Percentiles rank a stretch among this genome's conserved stretches.
phyloP scores from a whole-genome alignment of 2,329 filamentous ascomycete species.

The Trichoderma gracile region DNA sequence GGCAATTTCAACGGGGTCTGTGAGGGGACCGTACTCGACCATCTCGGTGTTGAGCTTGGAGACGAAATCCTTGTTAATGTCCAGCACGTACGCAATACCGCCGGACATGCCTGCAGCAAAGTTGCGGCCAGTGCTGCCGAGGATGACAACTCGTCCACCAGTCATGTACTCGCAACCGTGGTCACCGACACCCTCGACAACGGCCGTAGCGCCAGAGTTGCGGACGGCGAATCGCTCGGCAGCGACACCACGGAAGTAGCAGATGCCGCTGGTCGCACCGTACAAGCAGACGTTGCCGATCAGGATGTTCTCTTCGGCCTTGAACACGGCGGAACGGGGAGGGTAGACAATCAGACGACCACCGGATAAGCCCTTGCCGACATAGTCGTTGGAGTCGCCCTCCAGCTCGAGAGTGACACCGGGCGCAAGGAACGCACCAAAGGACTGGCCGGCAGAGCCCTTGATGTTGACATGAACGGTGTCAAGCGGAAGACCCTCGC shows the following conservation, averaged over 20 bases:
- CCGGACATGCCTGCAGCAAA: constrained; percentile 98
- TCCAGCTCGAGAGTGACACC: constrained; percentile 94
- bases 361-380: constrained; percentile 92
- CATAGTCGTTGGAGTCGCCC: constrained; percentile 94
- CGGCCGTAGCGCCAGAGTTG: constrained; percentile 93
- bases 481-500: constrained; percentile 84
- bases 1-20: constrained; percentile 85
- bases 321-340: constrained; percentile 85
- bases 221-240: constrained; percentile 95
- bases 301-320: constrained; percentile 92
- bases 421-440: constrained; percentile 89
- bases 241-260: constrained; percentile 95
- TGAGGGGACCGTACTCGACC: constrained; percentile 84
- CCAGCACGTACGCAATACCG: constrained; percentile 92
- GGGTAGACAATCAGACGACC: constrained; percentile 93
- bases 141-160: constrained; percentile 82
- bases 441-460: constrained; percentile 94
- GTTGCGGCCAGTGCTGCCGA: constrained; percentile 90
- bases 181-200: constrained; percentile 94
- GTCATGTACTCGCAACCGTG: constrained; percentile 99
- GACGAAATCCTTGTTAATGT: constrained; percentile 85
- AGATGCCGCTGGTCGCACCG: constrained; percentile 85
- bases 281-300: constrained; percentile 95
- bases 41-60: constrained; percentile 96
- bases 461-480: constrained; percentile 96